These are phyloP conservation scores for Codiaeum variegatum DNA, from an alignment of 441 rosid species.

Conservation along the genomic window DNA sequence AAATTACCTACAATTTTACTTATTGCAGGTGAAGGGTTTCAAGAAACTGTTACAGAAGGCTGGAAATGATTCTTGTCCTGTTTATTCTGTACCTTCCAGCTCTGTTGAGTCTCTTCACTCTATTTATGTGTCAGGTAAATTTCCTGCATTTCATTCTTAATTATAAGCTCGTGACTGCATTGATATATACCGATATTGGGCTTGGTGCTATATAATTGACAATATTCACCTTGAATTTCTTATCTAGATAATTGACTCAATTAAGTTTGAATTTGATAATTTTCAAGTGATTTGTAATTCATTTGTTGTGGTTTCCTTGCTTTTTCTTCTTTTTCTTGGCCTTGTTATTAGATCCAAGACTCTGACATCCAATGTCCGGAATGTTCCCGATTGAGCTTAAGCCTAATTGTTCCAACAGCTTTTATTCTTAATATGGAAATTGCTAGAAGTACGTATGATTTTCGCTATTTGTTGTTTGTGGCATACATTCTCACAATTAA, in stretches of 20 bases:
- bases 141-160: constrained; percentile 17
- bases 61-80: constrained; percentile 55
- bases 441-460: background rate
- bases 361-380: background rate
- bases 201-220: background rate
- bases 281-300: background rate
- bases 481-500: background rate
- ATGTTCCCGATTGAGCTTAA: background rate
- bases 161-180: constrained; percentile 11
- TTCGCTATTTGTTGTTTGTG: background rate
- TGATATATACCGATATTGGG: background rate
- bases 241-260: background rate
- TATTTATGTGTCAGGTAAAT: constrained; percentile 62
- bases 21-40: constrained; percentile 71
- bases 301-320: background rate
- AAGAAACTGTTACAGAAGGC: constrained; percentile 67
- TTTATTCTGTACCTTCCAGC: constrained; percentile 40
- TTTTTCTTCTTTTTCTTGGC: background rate
- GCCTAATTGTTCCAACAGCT: background rate
- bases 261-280: background rate
- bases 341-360: background rate
- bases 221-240: background rate
- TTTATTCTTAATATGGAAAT: background rate
- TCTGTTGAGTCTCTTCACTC: constrained; percentile 49
- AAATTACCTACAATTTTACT: constrained; percentile 17